Evolutionary conservation across 352 stramenopile species (phyloP).

Genomic region (Globisporangium nunn): DNA sequence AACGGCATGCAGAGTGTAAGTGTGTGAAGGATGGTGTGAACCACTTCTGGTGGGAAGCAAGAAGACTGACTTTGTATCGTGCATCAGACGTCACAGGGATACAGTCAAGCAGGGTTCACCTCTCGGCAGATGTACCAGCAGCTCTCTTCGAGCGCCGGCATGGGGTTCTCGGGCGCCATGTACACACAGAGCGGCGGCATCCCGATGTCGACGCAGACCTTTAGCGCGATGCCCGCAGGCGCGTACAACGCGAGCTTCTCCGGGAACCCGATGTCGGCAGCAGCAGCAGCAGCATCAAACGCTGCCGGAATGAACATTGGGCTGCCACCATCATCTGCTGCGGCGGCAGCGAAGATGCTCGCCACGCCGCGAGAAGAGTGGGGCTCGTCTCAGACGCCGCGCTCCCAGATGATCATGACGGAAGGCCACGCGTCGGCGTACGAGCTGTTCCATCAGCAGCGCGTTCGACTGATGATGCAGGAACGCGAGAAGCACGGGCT

Average conservation of each 20-base stretch:
- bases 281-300: conserved; percentile 2
- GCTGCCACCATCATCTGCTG: conserved; percentile 30
- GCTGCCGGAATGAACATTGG: conserved; percentile 17
- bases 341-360: conserved; percentile 35
- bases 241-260: conserved; percentile 15
- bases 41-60: not conserved
- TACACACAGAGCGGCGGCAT: conserved; percentile 5
- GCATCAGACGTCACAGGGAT: conserved; percentile 5
- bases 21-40: not conserved
- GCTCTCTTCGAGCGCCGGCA: not conserved
- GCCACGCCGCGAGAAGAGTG: conserved; percentile 80
- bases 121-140: conserved; percentile 11
- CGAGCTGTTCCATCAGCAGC: conserved; percentile 83
- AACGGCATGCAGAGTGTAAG: conserved; percentile 13
- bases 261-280: conserved; percentile 5
- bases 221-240: conserved; percentile 17
- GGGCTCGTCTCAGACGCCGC: conserved; percentile 79
- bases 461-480: conserved; percentile 77
- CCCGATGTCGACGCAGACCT: conserved; percentile 24
- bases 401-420: conserved; percentile 75
- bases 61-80: not conserved
- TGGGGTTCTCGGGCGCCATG: not conserved
- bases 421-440: conserved; percentile 79
- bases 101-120: conserved; percentile 4
- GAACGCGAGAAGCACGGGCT: conserved; percentile 78